phyloP scores from a whole-genome alignment of 2,329 filamentous ascomycete species.

The Aureobasidium sp. region DNA sequence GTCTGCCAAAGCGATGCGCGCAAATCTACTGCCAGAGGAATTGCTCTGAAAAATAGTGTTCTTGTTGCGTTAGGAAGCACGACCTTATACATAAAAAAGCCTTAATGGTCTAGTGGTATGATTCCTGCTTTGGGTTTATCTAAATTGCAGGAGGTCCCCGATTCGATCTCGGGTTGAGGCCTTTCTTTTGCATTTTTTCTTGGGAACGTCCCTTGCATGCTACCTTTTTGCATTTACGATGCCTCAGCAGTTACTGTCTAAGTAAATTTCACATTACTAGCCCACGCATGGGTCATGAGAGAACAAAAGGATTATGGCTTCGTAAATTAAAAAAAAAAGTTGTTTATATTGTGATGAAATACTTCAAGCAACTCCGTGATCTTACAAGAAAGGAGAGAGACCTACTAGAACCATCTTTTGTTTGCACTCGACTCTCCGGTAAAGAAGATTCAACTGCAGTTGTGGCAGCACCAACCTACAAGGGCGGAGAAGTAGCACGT shows the following conservation, averaged over 20 bases:
- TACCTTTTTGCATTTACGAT: background rate
- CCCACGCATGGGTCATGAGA: too few relatives aligned
- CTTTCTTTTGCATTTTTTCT: background rate
- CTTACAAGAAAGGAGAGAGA: background rate
- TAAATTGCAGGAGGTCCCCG: conserved; percentile 11
- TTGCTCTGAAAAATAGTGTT: background rate
- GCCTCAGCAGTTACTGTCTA: too few relatives aligned
- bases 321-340: background rate
- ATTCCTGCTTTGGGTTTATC: conserved; percentile 12
- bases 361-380: background rate
- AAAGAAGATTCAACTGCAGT: background rate
- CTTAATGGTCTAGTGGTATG: conserved; percentile 12
- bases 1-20: too few relatives aligned
- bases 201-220: background rate
- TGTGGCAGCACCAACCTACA: background rate
- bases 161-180: conserved; percentile 11
- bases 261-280: too few relatives aligned
- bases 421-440: too few relatives aligned
- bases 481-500: background rate
- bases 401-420: background rate
- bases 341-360: background rate
- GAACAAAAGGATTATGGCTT: too few relatives aligned
- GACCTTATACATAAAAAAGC: background rate
- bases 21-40: too few relatives aligned
- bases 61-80: background rate